Conservation (phyloP, 192 early-diverging fungal species). For the Jimgerdemannia flammicorona region DNA sequence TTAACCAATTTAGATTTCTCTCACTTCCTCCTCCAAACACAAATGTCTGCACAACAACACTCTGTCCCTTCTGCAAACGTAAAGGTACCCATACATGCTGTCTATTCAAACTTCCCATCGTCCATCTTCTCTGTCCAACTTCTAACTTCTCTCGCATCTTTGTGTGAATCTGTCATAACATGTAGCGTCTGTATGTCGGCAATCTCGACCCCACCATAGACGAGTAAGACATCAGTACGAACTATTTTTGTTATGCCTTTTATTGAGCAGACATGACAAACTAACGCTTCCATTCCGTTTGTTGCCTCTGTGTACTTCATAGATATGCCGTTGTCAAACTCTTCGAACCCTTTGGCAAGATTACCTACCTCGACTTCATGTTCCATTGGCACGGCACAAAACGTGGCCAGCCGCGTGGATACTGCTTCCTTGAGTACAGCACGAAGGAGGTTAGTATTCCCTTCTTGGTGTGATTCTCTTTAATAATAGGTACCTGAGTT, state of each 20-base stretch:
- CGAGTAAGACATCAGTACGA: conserved; percentile 41
- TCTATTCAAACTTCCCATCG: too few relatives aligned
- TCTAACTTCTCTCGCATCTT: too few relatives aligned
- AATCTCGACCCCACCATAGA: conserved; percentile 60
- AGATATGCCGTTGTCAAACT: conserved; percentile 64
- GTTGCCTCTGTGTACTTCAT: not conserved
- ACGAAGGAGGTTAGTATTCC: conserved; percentile 32
- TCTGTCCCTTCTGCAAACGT: not conserved
- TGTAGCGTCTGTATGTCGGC: conserved; percentile 62
- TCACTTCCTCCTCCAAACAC: not conserved
- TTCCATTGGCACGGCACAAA: conserved; percentile 63
- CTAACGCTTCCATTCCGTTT: not conserved
- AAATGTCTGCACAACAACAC: not conserved
- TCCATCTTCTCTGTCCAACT: too few relatives aligned
- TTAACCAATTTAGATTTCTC: not conserved
- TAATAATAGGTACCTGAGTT: not conserved
- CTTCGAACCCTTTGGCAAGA: conserved; percentile 63
- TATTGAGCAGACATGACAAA: not conserved
- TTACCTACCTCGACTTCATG: conserved; percentile 61
- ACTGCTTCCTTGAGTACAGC: conserved; percentile 66
- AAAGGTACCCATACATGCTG: not conserved
- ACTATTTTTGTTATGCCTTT: not conserved
- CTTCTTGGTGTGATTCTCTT: not conserved
- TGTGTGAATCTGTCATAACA: not conserved
- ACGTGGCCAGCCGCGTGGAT: conserved; percentile 64